Conservation (phyloP, 768 basidiomycete genomes). For the Mycena filopes region DNA sequence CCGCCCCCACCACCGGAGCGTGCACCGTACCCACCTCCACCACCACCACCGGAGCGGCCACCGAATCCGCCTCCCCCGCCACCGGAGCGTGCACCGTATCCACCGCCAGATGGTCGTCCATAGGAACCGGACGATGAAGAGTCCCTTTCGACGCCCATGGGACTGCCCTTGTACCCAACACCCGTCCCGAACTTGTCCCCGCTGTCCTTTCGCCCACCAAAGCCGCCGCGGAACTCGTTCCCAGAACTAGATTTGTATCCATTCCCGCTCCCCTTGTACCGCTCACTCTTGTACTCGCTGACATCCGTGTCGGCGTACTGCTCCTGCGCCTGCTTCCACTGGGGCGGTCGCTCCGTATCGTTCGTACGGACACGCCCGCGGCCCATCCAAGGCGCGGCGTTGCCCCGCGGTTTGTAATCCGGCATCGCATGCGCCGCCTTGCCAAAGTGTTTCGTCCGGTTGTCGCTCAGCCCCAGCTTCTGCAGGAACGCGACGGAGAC, state of each 20-base stretch:
- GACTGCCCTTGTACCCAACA: not conserved
- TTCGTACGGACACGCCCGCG: slow-evolving; percentile 9
- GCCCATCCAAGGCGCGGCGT: slow-evolving; percentile 12
- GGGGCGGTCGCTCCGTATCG: not conserved
- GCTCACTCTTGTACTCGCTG: slow-evolving; percentile 17
- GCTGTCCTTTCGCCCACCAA: slow-evolving; percentile 1
- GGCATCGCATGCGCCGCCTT: slow-evolving; percentile 6
- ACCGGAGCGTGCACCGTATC: not conserved
- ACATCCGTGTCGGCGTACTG: not conserved
- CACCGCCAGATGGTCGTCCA: no score
- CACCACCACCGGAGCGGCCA: not conserved
- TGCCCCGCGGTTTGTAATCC: not conserved
- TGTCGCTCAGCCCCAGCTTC: slow-evolving; percentile 48
- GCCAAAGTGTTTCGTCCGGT: slow-evolving; percentile 33
- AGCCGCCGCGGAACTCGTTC: slow-evolving; percentile 8
- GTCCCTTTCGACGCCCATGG: not conserved
- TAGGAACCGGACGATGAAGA: no score
- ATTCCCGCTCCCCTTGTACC: slow-evolving; percentile 3
- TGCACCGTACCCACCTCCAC: not conserved
- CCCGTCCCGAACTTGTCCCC: slow-evolving; percentile 1
- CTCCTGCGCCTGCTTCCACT: not conserved
- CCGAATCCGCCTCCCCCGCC: not conserved
- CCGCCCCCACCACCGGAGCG: not conserved
- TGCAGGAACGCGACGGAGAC: slow-evolving; percentile 60
- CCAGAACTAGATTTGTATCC: not conserved